phyloP scores from a whole-genome alignment of 768 basidiomycete species.

The Pleurotus pulmonarius region DNA sequence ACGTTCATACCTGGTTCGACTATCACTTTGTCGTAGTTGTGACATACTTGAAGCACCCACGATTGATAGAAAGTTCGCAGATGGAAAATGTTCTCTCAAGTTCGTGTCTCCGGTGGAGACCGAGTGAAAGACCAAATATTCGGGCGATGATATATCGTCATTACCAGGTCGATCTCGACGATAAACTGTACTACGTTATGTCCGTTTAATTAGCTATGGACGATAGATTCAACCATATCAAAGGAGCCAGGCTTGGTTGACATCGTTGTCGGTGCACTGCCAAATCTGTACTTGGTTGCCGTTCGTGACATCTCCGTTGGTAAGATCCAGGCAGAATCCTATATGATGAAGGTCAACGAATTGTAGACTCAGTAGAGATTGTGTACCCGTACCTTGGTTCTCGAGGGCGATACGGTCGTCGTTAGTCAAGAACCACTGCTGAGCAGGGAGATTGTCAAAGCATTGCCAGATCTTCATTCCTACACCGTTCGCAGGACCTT shows the following conservation, averaged over 20 bases:
- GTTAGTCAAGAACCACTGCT: background rate
- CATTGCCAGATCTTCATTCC: constrained; percentile 4
- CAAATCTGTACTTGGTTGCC: constrained; percentile 25
- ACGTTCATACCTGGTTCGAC: too few species aligned
- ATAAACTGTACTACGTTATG: too few species aligned
- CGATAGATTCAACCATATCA: too few species aligned
- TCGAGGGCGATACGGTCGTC: constrained; percentile 1
- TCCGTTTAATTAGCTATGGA: too few species aligned
- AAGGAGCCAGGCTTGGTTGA: constrained; percentile 26
- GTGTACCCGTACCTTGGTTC: constrained; percentile 13
- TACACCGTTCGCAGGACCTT: background rate
- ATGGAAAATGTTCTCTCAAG: too few species aligned
- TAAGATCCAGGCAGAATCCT: constrained; percentile 26
- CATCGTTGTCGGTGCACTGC: constrained; percentile 19
- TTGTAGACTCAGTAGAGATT: background rate
- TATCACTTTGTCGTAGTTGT: too few species aligned
- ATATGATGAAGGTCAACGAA: background rate
- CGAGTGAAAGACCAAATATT: too few species aligned
- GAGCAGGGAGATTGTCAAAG: constrained; percentile 1
- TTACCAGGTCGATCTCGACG: too few species aligned
- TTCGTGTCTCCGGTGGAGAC: too few species aligned
- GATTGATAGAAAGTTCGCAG: too few species aligned
- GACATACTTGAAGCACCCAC: too few species aligned
- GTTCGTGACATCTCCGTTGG: constrained; percentile 23
- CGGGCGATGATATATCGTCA: too few species aligned